Conservation (phyloP, 352 stramenopile species). For the Globisporangium mamillatum region DNA sequence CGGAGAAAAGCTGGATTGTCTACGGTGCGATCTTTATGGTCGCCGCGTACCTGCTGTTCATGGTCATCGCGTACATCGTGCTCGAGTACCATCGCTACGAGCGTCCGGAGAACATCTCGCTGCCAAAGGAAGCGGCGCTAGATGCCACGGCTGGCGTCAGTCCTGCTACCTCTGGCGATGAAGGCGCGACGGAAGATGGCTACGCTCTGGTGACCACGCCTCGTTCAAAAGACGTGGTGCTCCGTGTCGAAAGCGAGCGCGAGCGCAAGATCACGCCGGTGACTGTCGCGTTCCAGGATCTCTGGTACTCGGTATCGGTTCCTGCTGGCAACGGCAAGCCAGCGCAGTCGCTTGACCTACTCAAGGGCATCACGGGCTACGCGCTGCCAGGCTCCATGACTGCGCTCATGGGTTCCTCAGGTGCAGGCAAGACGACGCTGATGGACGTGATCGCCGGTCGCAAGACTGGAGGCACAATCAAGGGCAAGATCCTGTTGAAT, state of each 20-base stretch:
- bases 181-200: constrained; percentile 7
- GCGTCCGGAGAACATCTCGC: constrained; percentile 40
- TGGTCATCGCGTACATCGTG: constrained; percentile 40
- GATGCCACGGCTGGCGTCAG: constrained; percentile 2
- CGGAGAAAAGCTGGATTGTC: constrained; percentile 40
- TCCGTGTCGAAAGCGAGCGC: constrained; percentile 24
- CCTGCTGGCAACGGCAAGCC: constrained; percentile 32
- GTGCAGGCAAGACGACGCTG: constrained; percentile 92
- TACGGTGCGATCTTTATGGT: constrained; percentile 48
- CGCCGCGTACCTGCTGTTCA: constrained; percentile 50
- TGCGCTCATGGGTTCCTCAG: constrained; percentile 69
- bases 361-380: constrained; percentile 59
- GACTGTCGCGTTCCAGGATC: constrained; percentile 50
- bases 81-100: constrained; percentile 69
- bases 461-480: constrained; percentile 78
- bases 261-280: constrained; percentile 34
- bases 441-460: constrained; percentile 94
- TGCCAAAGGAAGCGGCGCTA: constrained; percentile 22
- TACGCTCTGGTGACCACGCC: constrained; percentile 33
- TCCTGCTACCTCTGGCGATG: constrained; percentile 7
- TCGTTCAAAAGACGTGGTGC: constrained; percentile 20
- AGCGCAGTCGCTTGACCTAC: constrained; percentile 35
- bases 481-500: constrained; percentile 67
- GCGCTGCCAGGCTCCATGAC: constrained; percentile 57
- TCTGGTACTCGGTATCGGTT: constrained; percentile 55